Conservation (phyloP, 495 filamentous ascomycete species). For the Podospora australis region DNA sequence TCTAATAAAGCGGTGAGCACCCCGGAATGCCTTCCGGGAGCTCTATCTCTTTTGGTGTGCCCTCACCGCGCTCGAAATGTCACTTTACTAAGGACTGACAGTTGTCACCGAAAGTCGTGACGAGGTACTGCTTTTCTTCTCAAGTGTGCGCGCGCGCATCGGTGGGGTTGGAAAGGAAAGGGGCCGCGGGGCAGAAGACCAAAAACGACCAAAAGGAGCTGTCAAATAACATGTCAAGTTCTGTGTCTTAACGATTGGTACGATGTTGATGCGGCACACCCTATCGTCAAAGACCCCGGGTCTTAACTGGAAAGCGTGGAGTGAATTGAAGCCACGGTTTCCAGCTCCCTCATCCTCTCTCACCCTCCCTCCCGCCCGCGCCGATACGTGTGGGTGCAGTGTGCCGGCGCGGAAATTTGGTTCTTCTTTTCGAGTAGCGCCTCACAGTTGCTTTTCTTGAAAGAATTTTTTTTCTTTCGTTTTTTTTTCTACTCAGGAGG, state of each 20-base stretch:
- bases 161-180: constrained; percentile 17
- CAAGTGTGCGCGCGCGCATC: constrained; percentile 1
- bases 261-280: not conserved
- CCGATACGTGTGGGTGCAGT: no score
- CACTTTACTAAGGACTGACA: constrained; percentile 3
- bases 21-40: not conserved
- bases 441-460: not conserved
- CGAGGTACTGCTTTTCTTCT: constrained; percentile 11
- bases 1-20: constrained; percentile 16
- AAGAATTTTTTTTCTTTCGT: not conserved
- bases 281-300: not conserved
- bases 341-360: not conserved
- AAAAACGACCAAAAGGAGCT: no score
- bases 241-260: constrained; percentile 4
- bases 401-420: constrained; percentile 6
- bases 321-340: constrained; percentile 11
- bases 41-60: not conserved
- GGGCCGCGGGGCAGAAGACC: constrained; percentile 21
- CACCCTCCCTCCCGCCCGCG: no score
- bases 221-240: constrained; percentile 7
- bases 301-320: no score
- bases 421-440: not conserved
- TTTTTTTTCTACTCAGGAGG: not conserved
- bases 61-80: not conserved
- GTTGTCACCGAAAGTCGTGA: constrained; percentile 5